Conservation (phyloP, 805 yeast species). For the Saccharomycopsis capsularis region DNA sequence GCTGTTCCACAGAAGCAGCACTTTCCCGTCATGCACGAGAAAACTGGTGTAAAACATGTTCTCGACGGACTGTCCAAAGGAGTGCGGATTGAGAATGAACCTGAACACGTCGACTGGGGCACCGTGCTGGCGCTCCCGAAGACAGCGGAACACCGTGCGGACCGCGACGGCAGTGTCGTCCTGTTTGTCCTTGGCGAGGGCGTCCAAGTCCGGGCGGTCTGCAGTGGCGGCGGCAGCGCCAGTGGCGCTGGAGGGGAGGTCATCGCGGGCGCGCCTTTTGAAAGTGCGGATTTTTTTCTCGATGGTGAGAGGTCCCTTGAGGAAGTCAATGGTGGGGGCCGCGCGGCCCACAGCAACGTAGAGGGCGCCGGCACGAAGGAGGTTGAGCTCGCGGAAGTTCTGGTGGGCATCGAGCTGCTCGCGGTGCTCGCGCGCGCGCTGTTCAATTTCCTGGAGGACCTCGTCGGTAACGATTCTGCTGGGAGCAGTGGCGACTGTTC, state of each 20-base stretch:
- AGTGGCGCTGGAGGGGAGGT: slow-evolving; percentile 36
- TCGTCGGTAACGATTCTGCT: slow-evolving; percentile 22
- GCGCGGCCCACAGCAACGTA: slow-evolving; percentile 40
- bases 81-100: slow-evolving; percentile 66
- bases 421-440: neutral
- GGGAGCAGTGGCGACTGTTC: slow-evolving; percentile 22
- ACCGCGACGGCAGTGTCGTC: slow-evolving; percentile 61
- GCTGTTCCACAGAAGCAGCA: slow-evolving; percentile 38
- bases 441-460: slow-evolving; percentile 3
- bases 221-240: slow-evolving; percentile 56
- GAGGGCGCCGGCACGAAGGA: slow-evolving; percentile 53
- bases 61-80: slow-evolving; percentile 76
- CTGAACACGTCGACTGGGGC: slow-evolving; percentile 49
- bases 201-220: slow-evolving; percentile 43
- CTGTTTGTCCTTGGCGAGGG: slow-evolving; percentile 41
- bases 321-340: slow-evolving; percentile 49
- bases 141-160: slow-evolving; percentile 40
- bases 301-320: slow-evolving; percentile 64
- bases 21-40: slow-evolving; percentile 63
- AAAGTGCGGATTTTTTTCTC: slow-evolving; percentile 41
- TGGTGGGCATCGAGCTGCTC: slow-evolving; percentile 24
- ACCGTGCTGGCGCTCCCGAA: slow-evolving; percentile 30
- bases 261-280: slow-evolving; percentile 12
- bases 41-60: slow-evolving; percentile 80
- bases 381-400: slow-evolving; percentile 43